Evolutionary conservation across 495 filamentous ascomycete species (phyloP).

Genomic region (Cercophora samala): DNA sequence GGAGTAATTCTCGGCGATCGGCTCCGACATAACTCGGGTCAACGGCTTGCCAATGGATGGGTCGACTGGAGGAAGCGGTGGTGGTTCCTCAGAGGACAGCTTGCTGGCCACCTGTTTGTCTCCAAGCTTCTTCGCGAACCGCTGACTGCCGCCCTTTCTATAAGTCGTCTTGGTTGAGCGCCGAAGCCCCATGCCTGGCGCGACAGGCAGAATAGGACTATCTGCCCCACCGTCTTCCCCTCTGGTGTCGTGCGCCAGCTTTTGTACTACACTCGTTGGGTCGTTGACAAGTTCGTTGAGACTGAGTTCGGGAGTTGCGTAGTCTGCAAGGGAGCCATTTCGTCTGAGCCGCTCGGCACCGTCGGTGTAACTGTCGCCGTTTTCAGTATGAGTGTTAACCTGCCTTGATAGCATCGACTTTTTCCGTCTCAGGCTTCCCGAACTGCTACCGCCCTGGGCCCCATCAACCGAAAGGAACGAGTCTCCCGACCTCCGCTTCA

Average conservation of each 20-base stretch:
- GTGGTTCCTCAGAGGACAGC: conserved; percentile 38
- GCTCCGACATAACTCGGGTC: conserved; percentile 72
- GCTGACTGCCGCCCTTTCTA: conserved; percentile 70
- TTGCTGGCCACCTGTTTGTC: conserved; percentile 56
- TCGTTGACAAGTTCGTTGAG: conserved; percentile 81
- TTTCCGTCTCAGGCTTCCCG: conserved; percentile 72
- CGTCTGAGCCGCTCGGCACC: conserved; percentile 81
- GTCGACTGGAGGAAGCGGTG: conserved; percentile 46
- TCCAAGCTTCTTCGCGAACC: conserved; percentile 45
- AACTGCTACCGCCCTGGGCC: conserved; percentile 54
- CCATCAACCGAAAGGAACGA: conserved; percentile 63
- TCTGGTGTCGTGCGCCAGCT: conserved; percentile 53
- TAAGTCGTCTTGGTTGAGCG: conserved; percentile 92
- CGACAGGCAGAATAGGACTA: conserved; percentile 77
- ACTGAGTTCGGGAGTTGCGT: conserved; percentile 54
- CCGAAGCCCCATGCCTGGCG: conserved; percentile 73
- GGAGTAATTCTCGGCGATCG: conserved; percentile 59
- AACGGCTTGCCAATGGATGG: conserved; percentile 54
- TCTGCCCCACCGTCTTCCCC: conserved; percentile 54
- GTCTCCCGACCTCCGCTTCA: conserved; percentile 79
- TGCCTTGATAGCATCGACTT: conserved; percentile 95
- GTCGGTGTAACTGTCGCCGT: conserved; percentile 69
- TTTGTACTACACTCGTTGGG: conserved; percentile 63
- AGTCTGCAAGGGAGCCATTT: conserved; percentile 60
- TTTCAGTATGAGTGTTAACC: conserved; percentile 68